Evolutionary conservation across 2,329 filamentous ascomycete genomes (phyloP).

Genomic region (Diaporthe nobilis): DNA sequence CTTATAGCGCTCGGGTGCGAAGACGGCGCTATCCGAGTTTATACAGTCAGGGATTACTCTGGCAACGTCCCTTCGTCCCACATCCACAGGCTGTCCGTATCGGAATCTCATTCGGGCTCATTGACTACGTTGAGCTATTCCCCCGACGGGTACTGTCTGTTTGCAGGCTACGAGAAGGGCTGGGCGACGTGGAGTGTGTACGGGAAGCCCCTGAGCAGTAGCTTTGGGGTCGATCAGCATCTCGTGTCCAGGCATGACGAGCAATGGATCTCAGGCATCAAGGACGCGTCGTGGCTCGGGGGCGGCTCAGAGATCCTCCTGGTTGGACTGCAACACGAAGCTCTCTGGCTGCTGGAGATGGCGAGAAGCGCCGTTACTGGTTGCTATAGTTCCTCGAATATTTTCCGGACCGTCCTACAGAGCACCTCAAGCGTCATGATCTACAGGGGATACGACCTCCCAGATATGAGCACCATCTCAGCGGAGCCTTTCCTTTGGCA

Average conservation of each 20-base stretch:
- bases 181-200: constrained; percentile 99
- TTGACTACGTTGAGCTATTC: constrained; percentile 87
- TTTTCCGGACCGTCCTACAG: constrained; percentile 89
- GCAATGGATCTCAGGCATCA: constrained; percentile 85
- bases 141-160: constrained; percentile 95
- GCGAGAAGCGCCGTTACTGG: constrained; percentile 93
- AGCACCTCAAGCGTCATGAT: constrained; percentile 91
- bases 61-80: constrained; percentile 94
- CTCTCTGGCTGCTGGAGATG: constrained; percentile 91
- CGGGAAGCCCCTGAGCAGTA: constrained; percentile 88
- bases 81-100: constrained; percentile 78
- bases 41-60: constrained; percentile 91
- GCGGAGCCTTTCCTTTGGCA: constrained; percentile 97
- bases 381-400: constrained; percentile 91
- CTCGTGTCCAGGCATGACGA: constrained; percentile 80
- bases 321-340: constrained; percentile 77
- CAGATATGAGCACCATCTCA: constrained; percentile 91
- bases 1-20: constrained; percentile 88
- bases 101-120: constrained; percentile 75
- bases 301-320: constrained; percentile 90
- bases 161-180: constrained; percentile 91
- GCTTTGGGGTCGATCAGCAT: constrained; percentile 79
- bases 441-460: constrained; percentile 92
- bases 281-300: constrained; percentile 86
- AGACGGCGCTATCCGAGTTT: constrained; percentile 87